These are phyloP conservation scores for Camelina neglecta DNA, from an alignment of 345 rosid genomes.

Conservation along the genomic window DNA sequence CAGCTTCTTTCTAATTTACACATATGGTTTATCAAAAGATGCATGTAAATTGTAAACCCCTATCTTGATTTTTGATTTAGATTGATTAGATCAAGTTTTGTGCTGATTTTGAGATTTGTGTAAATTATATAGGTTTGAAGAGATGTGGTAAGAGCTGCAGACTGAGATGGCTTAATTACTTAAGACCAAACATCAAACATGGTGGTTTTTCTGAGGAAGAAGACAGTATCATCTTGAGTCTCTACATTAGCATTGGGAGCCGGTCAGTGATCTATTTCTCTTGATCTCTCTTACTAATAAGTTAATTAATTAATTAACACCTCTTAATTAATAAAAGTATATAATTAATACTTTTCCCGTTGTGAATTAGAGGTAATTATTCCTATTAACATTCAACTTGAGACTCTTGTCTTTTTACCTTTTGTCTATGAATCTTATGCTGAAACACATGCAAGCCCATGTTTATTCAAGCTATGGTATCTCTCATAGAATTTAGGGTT, in stretches of 20 bases:
- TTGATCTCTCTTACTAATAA: not conserved
- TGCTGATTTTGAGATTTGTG: constrained; percentile 24
- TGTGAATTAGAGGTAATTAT: constrained; percentile 10
- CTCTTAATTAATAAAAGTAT: constrained; percentile 12
- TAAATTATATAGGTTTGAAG: constrained; percentile 65
- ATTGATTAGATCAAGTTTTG: not conserved
- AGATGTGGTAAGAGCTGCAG: constrained; percentile 99
- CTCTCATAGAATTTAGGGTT: constrained; percentile 41
- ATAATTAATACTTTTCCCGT: not conserved
- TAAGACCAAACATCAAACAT: constrained; percentile 95
- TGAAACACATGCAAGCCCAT: constrained; percentile 40
- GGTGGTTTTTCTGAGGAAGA: constrained; percentile 99
- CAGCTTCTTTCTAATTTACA: not conserved
- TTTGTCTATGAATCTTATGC: constrained; percentile 52
- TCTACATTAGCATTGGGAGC: constrained; percentile 98
- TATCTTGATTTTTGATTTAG: not conserved
- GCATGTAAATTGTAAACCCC: not conserved
- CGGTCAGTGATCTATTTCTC: constrained; percentile 50
- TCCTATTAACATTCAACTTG: constrained; percentile 7
- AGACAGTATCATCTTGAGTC: constrained; percentile 95
- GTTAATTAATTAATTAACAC: constrained; percentile 8
- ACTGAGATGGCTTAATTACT: constrained; percentile 94
- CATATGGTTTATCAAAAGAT: not conserved
- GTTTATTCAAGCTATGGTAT: constrained; percentile 11
- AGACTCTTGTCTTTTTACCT: constrained; percentile 49